phyloP scores from a whole-genome alignment of 1,139 yeast species.

The Tardiomyces blankii region DNA sequence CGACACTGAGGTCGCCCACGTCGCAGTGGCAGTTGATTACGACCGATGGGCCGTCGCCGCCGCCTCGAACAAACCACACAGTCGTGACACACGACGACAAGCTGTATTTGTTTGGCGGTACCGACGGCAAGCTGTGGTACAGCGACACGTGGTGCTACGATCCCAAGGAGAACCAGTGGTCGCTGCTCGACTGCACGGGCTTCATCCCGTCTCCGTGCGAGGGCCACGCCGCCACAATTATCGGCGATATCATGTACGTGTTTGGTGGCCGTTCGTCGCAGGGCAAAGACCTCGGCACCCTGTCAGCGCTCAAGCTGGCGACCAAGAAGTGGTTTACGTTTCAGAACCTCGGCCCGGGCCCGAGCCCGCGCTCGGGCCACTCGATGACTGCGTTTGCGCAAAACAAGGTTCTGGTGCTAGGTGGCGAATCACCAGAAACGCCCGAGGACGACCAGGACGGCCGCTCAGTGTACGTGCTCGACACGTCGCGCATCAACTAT shows the following conservation, averaged over 20 bases:
- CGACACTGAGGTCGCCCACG: conserved; percentile 73
- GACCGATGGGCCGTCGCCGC: conserved; percentile 46
- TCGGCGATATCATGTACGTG: conserved; percentile 69
- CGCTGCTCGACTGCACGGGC: conserved; percentile 38
- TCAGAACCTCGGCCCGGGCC: conserved; percentile 44
- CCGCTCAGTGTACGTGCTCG: conserved; percentile 28
- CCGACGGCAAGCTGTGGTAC: conserved; percentile 63
- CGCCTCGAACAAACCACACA: conserved; percentile 86
- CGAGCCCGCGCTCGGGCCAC: conserved; percentile 92
- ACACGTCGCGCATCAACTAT: conserved; percentile 29
- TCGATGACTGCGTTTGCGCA: conserved; percentile 64
- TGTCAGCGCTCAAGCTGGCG: conserved; percentile 68
- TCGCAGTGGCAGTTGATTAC: conserved; percentile 71
- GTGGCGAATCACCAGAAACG: conserved; percentile 51
- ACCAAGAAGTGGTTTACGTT: conserved; percentile 66
- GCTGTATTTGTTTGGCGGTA: conserved; percentile 89
- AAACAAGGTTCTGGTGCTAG: conserved; percentile 73
- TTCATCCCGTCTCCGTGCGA: conserved; percentile 76
- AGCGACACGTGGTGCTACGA: conserved; percentile 81
- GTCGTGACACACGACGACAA: conserved; percentile 73
- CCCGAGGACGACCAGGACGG: conserved; percentile 19
- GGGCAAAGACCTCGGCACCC: conserved; percentile 58
- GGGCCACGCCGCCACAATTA: conserved; percentile 81
- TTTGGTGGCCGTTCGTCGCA: conserved; percentile 83
- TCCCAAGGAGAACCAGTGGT: conserved; percentile 59